Conservation (phyloP, 495 filamentous ascomycete genomes). For the Neurospora africana region DNA sequence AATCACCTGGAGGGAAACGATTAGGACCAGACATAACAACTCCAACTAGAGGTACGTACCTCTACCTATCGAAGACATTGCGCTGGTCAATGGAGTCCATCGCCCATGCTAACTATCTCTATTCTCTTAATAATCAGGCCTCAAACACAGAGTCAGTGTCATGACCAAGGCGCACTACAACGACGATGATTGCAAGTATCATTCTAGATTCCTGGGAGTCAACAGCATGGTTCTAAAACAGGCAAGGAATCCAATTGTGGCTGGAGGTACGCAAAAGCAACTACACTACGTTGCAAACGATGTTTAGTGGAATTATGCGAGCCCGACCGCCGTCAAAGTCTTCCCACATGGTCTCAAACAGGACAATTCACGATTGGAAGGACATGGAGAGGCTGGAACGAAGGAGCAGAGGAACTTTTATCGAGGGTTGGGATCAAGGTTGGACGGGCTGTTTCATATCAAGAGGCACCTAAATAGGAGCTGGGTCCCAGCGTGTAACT, state of each 20-base stretch:
- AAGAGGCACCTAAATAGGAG: background rate
- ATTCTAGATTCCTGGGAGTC: background rate
- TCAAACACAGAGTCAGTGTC: too few species aligned
- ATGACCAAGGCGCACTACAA: background rate
- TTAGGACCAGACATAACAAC: background rate
- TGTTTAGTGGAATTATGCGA: background rate
- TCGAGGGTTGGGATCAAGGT: background rate
- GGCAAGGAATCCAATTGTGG: background rate
- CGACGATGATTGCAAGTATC: background rate
- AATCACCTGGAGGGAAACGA: background rate
- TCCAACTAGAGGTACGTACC: background rate
- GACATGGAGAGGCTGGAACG: background rate
- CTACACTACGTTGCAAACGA: background rate
- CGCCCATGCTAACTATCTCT: too few species aligned
- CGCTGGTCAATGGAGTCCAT: too few species aligned
- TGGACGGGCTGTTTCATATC: background rate
- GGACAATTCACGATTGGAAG: background rate
- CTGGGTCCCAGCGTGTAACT: background rate
- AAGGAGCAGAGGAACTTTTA: background rate
- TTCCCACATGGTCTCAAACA: background rate
- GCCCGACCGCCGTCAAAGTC: background rate
- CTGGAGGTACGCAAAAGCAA: background rate
- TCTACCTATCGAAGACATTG: background rate
- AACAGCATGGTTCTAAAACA: background rate
- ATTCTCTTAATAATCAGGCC: too few species aligned